These are phyloP conservation scores for bread wheat (Triticum aestivum) DNA, from an alignment of 176 grass and related monocot species.

Conservation along the genomic window IWGSC_CS_RefSeq_v2.1 NC_057812.1:720461686-720462185, in stretches of 20 bases:
- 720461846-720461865: constrained; percentile 49
- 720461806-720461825: constrained; percentile 42
- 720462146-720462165: constrained; percentile 46
- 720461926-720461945: background rate
- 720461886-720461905: constrained; percentile 66
- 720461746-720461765: constrained; percentile 70
- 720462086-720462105: constrained; percentile 96
- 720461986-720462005: constrained; percentile 22
- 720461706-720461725: background rate
- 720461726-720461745: constrained; percentile 51
- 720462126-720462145: constrained; percentile 79
- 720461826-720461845: constrained; percentile 54
- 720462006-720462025: constrained; percentile 62
- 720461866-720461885: constrained; percentile 76
- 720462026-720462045: constrained; percentile 57
- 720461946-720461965: constrained; percentile 70
- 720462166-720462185: constrained; percentile 45
- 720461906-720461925: constrained; percentile 16
- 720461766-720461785: constrained; percentile 44
- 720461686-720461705: background rate
- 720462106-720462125: constrained; percentile 47
- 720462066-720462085: constrained; percentile 28
- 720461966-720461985: constrained; percentile 74
- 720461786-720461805: constrained; percentile 46
- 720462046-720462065: constrained; percentile 53